Conservation (phyloP, 495 filamentous ascomycete species). For the Copromyces sp. region DNA sequence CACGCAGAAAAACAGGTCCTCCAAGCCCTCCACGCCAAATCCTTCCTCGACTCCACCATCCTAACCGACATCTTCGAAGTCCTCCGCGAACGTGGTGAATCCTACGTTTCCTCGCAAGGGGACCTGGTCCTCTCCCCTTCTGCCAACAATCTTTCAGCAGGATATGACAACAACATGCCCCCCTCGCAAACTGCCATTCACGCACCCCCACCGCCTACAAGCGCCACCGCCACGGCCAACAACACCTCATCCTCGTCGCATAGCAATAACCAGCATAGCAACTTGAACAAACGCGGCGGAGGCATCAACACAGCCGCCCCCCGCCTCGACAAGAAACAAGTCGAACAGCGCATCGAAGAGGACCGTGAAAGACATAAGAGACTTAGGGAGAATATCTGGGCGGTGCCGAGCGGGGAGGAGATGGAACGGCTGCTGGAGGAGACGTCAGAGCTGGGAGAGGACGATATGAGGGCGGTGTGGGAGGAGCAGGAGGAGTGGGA, state of each 20-base stretch:
- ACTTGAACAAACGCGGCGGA: not conserved
- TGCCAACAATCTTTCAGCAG: slow-evolving; percentile 4
- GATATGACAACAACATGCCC: slow-evolving; percentile 23
- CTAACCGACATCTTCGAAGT: slow-evolving; percentile 70
- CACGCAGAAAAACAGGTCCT: slow-evolving; percentile 43
- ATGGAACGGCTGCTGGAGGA: slow-evolving; percentile 61
- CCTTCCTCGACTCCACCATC: slow-evolving; percentile 54
- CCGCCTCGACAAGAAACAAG: slow-evolving; percentile 66
- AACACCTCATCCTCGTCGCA: not conserved
- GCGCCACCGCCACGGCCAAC: slow-evolving; percentile 14
- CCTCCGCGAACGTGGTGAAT: slow-evolving; percentile 60
- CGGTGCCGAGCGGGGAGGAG: slow-evolving; percentile 56
- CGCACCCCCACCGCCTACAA: slow-evolving; percentile 15
- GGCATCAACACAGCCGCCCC: slow-evolving; percentile 18
- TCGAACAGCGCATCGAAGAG: slow-evolving; percentile 94
- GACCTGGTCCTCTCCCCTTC: slow-evolving; percentile 26
- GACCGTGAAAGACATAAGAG: slow-evolving; percentile 93
- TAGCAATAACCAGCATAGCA: not conserved
- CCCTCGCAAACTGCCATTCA: slow-evolving; percentile 14
- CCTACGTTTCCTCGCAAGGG: slow-evolving; percentile 25
- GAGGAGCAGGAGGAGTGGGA: slow-evolving; percentile 61
- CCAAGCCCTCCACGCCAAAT: slow-evolving; percentile 54
- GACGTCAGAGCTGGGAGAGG: slow-evolving; percentile 68
- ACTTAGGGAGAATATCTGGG: slow-evolving; percentile 82
- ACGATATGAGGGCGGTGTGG: slow-evolving; percentile 60